Evolutionary conservation across 108 stramenopile genomes (phyloP).

Genomic region (Cyclotella atomus): DNA sequence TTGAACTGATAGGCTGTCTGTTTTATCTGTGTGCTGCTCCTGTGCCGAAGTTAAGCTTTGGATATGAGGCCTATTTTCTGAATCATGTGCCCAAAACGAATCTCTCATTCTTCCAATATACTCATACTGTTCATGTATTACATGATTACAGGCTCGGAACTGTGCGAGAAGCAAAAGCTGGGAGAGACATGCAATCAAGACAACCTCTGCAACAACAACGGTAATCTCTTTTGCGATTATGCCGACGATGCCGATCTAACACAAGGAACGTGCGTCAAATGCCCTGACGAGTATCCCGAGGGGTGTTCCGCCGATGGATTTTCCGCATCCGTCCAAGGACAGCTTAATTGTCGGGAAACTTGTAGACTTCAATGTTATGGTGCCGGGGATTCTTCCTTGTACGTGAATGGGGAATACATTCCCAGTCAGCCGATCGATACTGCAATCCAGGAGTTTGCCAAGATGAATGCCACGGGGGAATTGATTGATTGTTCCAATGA

Average conservation of each 20-base stretch:
- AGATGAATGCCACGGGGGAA: neutral
- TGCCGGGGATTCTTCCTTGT: neutral
- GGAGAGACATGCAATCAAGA: conserved; percentile 6
- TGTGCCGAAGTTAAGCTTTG: too few relatives aligned
- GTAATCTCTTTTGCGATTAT: conserved; percentile 5
- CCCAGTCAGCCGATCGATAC: neutral
- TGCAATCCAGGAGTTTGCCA: neutral
- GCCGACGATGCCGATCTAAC: neutral
- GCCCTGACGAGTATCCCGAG: neutral
- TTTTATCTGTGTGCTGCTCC: too few relatives aligned
- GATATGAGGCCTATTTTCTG: too few relatives aligned
- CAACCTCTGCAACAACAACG: neutral
- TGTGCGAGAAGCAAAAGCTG: neutral
- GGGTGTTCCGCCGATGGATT: neutral
- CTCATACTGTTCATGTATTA: too few relatives aligned
- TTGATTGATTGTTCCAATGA: conserved; percentile 4
- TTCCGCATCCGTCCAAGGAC: neutral
- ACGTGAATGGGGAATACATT: neutral
- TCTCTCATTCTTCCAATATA: too few relatives aligned
- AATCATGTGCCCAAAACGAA: too few relatives aligned
- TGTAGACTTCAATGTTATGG: neutral
- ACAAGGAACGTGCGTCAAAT: neutral
- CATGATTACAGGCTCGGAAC: too few relatives aligned
- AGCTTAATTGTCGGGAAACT: neutral
- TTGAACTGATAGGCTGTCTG: too few relatives aligned